These are phyloP conservation scores for Agastache rugosa DNA, from an alignment of 257 asterid species.

Conservation along the genomic window DNA sequence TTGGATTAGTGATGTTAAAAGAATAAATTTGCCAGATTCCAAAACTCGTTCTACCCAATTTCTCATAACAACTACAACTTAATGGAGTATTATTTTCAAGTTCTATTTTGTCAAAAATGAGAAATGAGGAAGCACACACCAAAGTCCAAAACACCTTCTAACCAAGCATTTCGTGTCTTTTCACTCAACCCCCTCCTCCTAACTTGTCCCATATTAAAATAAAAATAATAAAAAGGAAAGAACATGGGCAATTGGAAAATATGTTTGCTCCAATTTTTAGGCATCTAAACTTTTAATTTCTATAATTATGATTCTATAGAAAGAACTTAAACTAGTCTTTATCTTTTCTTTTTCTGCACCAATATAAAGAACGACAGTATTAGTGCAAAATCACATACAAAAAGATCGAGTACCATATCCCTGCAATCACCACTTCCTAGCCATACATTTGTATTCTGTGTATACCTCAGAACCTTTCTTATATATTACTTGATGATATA, in stretches of 20 bases:
- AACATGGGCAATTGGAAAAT: too few relatives aligned
- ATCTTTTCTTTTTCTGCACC: neutral
- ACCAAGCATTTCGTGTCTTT: neutral
- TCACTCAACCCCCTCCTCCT: too few relatives aligned
- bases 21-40: too few relatives aligned
- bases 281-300: neutral
- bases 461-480: constrained; percentile 22
- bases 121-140: too few relatives aligned
- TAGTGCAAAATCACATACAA: neutral
- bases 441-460: constrained; percentile 2
- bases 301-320: neutral
- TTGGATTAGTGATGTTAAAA: neutral
- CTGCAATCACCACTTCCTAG: constrained; percentile 7
- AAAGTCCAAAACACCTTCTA: too few relatives aligned
- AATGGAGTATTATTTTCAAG: too few relatives aligned
- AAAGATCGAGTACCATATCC: constrained; percentile 19
- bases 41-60: too few relatives aligned
- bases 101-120: too few relatives aligned
- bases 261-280: too few relatives aligned
- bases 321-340: neutral
- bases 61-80: too few relatives aligned
- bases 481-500: neutral
- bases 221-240: too few relatives aligned
- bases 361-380: neutral
- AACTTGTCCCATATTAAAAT: too few relatives aligned